phyloP scores from a whole-genome alignment of 768 basidiomycete genomes.

The Lentinula aciculospora region DNA sequence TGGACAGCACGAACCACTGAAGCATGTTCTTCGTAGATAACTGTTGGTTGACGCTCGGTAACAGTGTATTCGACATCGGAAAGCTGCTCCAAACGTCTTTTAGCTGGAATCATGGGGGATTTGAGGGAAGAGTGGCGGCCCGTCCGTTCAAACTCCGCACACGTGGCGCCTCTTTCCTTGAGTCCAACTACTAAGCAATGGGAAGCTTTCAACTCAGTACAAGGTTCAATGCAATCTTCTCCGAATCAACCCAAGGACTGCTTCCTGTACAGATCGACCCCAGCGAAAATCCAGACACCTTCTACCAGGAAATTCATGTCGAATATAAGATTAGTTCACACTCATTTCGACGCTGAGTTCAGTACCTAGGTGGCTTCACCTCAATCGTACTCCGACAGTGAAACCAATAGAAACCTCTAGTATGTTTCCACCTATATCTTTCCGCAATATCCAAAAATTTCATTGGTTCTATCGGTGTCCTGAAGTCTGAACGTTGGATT shows the following conservation, averaged over 20 bases:
- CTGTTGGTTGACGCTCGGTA: background rate
- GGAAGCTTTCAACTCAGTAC: slow-evolving; percentile 33
- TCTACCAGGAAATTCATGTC: slow-evolving; percentile 53
- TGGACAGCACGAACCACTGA: background rate
- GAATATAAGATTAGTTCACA: slow-evolving; percentile 44
- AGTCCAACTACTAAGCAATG: no score
- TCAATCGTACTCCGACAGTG: slow-evolving; percentile 41
- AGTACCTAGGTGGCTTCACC: slow-evolving; percentile 42
- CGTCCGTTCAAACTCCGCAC: no score
- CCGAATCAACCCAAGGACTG: slow-evolving; percentile 46
- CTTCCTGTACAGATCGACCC: slow-evolving; percentile 38
- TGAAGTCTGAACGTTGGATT: slow-evolving; percentile 11
- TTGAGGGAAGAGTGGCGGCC: no score
- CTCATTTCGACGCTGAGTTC: slow-evolving; percentile 46
- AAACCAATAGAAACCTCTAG: slow-evolving; percentile 56
- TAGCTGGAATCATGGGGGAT: slow-evolving; percentile 75
- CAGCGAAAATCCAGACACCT: slow-evolving; percentile 34
- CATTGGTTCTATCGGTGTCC: slow-evolving; percentile 37
- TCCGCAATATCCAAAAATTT: slow-evolving; percentile 42
- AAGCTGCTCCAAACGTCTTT: slow-evolving; percentile 23
- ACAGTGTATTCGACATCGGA: background rate
- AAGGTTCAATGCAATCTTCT: slow-evolving; percentile 41
- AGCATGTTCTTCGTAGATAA: background rate
- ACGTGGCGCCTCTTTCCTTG: no score
- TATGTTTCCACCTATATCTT: slow-evolving; percentile 51